Evolutionary conservation across 2,329 filamentous ascomycete genomes (phyloP).

Genomic region (Malbranchea cinnamomea): DNA sequence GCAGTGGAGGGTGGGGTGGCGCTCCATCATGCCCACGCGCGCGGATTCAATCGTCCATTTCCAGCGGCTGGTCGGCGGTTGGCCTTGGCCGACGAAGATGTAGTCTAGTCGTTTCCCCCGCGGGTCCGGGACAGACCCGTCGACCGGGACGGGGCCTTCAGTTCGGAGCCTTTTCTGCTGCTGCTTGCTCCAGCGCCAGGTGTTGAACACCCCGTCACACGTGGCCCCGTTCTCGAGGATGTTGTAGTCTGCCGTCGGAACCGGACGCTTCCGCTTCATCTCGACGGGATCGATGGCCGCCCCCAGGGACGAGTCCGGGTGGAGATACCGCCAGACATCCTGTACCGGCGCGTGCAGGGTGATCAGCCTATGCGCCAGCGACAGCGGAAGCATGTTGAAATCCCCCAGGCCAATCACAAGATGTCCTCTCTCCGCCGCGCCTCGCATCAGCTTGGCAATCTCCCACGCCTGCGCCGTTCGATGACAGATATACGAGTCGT

Average conservation of each 20-base stretch:
- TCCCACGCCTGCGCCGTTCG: constrained; percentile 91
- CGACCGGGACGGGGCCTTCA: constrained; percentile 48
- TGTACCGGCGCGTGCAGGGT: constrained; percentile 60
- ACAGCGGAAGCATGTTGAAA: constrained; percentile 91
- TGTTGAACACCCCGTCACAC: constrained; percentile 74
- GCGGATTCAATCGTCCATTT: constrained; percentile 57
- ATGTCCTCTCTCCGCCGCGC: constrained; percentile 64
- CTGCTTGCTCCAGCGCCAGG: constrained; percentile 74
- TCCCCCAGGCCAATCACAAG: constrained; percentile 78
- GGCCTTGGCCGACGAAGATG: constrained; percentile 60
- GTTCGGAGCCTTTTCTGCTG: constrained; percentile 53
- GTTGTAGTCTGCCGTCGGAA: constrained; percentile 67
- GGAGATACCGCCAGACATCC: constrained; percentile 72
- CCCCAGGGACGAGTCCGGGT: constrained; percentile 72
- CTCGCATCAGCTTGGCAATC: constrained; percentile 74
- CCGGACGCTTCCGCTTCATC: constrained; percentile 45
- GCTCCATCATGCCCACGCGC: constrained; percentile 63
- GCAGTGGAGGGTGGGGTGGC: constrained; percentile 67
- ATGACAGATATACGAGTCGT: constrained; percentile 81
- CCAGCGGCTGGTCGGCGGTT: constrained; percentile 17
- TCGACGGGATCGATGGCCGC: constrained; percentile 54
- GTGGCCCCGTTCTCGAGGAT: constrained; percentile 69
- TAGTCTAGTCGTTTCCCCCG: constrained; percentile 85
- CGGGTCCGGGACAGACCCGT: constrained; percentile 52
- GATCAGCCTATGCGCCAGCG: constrained; percentile 70